These are phyloP conservation scores for Diutina pseudorugosa DNA, from an alignment of 1,139 yeast genomes.

Conservation along the genomic window DNA sequence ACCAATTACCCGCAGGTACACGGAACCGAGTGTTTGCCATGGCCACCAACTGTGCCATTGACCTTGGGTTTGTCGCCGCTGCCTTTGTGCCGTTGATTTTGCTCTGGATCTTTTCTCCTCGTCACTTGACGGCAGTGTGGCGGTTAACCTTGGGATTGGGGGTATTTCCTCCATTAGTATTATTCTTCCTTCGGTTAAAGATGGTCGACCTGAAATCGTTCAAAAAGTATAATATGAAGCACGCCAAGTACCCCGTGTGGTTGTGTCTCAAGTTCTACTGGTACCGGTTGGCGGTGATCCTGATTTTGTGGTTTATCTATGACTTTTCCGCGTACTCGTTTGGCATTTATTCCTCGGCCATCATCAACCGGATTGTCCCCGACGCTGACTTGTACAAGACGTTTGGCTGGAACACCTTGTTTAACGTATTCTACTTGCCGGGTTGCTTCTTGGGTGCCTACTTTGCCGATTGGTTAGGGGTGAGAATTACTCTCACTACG, in stretches of 20 bases:
- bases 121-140: constrained; percentile 78
- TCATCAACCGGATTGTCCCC: constrained; percentile 48
- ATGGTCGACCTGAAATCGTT: constrained; percentile 66
- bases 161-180: constrained; percentile 74
- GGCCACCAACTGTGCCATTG: constrained; percentile 87
- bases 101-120: constrained; percentile 65
- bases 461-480: constrained; percentile 79
- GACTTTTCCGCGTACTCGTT: constrained; percentile 84
- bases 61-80: constrained; percentile 71
- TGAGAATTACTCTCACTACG: constrained; percentile 58
- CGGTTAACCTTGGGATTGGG: constrained; percentile 86
- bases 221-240: constrained; percentile 57
- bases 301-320: constrained; percentile 82
- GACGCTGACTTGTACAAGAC: constrained; percentile 54
- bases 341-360: constrained; percentile 68
- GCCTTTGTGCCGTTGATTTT: constrained; percentile 81
- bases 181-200: constrained; percentile 66
- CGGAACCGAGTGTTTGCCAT: constrained; percentile 84
- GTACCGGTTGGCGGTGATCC: constrained; percentile 61
- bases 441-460: constrained; percentile 81
- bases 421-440: constrained; percentile 80
- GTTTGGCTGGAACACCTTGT: constrained; percentile 88
- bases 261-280: constrained; percentile 70
- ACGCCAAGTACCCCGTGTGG: constrained; percentile 48
- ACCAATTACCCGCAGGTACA: constrained; percentile 61